phyloP scores from a whole-genome alignment of 768 basidiomycete species.

The Russula olivacea region DNA sequence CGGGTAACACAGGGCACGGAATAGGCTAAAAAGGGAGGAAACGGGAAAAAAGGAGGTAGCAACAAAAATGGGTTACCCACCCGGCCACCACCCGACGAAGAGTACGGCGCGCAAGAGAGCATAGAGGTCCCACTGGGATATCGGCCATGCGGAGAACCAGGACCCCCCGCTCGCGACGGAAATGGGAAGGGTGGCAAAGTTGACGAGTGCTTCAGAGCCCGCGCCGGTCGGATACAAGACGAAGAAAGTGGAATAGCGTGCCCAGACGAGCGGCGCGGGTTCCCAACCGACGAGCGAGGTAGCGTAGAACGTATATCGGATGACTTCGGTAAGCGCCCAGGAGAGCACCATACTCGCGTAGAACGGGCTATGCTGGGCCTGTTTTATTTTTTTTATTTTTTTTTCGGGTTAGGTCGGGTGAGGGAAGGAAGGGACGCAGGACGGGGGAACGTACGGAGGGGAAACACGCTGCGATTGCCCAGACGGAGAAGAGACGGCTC shows the following conservation, averaged over 20 bases:
- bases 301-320: slow-evolving; percentile 88
- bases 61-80: slow-evolving; percentile 39
- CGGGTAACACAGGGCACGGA: neutral
- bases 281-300: slow-evolving; percentile 53
- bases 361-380: slow-evolving; percentile 68
- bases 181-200: slow-evolving; percentile 64
- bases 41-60: neutral
- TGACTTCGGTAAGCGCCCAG: slow-evolving; percentile 88
- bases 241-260: slow-evolving; percentile 92
- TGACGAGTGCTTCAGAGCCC: slow-evolving; percentile 81
- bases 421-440: neutral
- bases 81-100: slow-evolving; percentile 85
- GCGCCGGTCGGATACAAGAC: slow-evolving; percentile 93
- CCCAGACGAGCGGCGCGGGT: slow-evolving; percentile 46
- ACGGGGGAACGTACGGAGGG: slow-evolving; percentile 42
- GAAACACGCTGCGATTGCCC: slow-evolving; percentile 71
- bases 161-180: slow-evolving; percentile 32
- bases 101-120: slow-evolving; percentile 40
- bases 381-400: neutral
- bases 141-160: slow-evolving; percentile 6
- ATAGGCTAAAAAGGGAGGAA: neutral
- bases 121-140: slow-evolving; percentile 40
- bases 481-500: slow-evolving; percentile 76
- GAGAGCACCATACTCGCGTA: slow-evolving; percentile 90
- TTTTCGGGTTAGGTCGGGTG: neutral